Conservation (phyloP, 768 basidiomycete species). For the Mrakia frigida region DNA sequence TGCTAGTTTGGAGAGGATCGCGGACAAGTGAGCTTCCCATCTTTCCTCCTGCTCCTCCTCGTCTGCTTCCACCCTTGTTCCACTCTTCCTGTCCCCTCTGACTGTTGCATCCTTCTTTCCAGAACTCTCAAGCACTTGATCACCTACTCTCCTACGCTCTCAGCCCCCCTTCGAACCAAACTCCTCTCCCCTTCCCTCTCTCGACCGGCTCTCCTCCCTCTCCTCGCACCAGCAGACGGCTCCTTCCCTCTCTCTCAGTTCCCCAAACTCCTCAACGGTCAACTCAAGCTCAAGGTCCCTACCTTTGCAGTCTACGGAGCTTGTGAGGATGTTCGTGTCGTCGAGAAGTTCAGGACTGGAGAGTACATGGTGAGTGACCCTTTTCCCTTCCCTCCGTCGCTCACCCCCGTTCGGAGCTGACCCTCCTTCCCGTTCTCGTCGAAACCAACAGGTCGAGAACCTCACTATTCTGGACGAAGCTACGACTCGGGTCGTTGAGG, state of each 20-base stretch:
- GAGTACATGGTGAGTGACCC: constrained; percentile 52
- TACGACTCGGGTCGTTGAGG: constrained; percentile 82
- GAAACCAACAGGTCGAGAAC: constrained; percentile 64
- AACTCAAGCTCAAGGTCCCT: constrained; percentile 84
- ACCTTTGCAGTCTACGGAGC: constrained; percentile 94
- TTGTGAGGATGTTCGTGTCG: constrained; percentile 86
- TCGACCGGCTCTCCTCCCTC: constrained; percentile 56
- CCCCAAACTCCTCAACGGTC: constrained; percentile 76
- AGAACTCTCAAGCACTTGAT: constrained; percentile 88
- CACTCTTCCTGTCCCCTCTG: neutral
- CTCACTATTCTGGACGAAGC: constrained; percentile 91
- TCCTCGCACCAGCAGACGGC: constrained; percentile 49
- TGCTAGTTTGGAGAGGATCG: constrained; percentile 61
- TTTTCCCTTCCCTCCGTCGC: neutral
- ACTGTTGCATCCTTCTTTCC: neutral
- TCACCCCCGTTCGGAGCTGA: too few species aligned
- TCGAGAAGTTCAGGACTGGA: constrained; percentile 86
- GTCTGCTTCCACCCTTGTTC: neutral
- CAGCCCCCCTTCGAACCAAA: constrained; percentile 70
- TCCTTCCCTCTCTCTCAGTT: constrained; percentile 81
- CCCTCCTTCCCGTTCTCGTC: too few species aligned
- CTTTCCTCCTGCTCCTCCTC: neutral
- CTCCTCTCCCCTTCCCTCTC: constrained; percentile 53
- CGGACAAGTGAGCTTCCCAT: constrained; percentile 60
- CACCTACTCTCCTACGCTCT: constrained; percentile 90